Evolutionary conservation across 352 stramenopile species (phyloP).

Genomic region (Phytophthora hibernalis): DNA sequence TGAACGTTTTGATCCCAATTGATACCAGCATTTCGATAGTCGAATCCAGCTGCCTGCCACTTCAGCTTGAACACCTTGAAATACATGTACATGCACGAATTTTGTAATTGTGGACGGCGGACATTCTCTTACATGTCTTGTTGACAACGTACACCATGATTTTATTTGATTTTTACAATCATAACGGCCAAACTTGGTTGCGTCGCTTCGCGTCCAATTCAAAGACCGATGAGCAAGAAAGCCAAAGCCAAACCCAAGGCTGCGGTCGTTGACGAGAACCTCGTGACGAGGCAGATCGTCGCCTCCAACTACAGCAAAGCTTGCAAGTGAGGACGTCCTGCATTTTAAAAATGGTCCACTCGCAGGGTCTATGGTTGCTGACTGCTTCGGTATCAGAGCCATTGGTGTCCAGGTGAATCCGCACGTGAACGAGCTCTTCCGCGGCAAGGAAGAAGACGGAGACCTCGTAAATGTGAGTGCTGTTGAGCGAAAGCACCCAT

Average conservation of each 20-base stretch:
- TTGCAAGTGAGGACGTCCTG: conserved; percentile 59
- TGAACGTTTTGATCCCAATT: no score
- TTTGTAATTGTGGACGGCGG: no score
- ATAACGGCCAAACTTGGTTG: background rate
- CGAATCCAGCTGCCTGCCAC: no score
- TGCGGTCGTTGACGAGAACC: conserved; percentile 66
- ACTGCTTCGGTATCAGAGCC: conserved; percentile 41
- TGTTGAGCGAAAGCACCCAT: background rate
- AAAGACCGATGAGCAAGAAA: conserved; percentile 13
- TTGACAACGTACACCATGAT: no score
- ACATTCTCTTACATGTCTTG: no score
- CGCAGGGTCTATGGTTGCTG: background rate
- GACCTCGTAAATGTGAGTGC: conserved; percentile 71
- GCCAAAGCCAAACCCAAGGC: conserved; percentile 55
- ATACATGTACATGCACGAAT: no score
- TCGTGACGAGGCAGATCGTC: conserved; percentile 69
- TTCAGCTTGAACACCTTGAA: no score
- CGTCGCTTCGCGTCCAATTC: background rate
- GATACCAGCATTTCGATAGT: no score
- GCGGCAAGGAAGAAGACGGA: conserved; percentile 68
- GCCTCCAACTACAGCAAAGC: conserved; percentile 77
- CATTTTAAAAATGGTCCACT: background rate
- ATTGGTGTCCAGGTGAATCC: conserved; percentile 74
- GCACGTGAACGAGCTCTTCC: conserved; percentile 75
- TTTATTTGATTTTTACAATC: background rate